These are phyloP conservation scores for Marvania coccoides DNA, from an alignment of 139 green algal species.

Conservation along the genomic window DNA sequence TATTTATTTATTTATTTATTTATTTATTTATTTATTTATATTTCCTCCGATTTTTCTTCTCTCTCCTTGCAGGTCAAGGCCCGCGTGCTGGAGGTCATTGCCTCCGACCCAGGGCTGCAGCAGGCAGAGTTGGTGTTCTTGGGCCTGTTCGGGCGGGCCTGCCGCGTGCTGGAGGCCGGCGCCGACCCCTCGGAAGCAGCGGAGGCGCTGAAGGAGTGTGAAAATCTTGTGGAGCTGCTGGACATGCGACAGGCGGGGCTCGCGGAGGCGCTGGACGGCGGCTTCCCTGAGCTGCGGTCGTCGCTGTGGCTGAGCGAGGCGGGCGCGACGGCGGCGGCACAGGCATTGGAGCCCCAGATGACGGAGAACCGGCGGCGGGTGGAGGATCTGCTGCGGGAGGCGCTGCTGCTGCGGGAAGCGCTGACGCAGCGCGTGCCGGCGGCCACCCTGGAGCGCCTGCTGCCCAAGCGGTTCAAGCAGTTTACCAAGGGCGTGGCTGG, in stretches of 20 bases:
- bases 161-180: slow-evolving; percentile 49
- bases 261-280: slow-evolving; percentile 22
- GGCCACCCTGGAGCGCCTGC: slow-evolving; percentile 62
- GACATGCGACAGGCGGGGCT: slow-evolving; percentile 37
- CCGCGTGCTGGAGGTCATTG: slow-evolving; percentile 72
- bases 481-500: slow-evolving; percentile 63
- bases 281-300: slow-evolving; percentile 61
- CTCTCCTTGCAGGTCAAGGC: too few species aligned
- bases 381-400: slow-evolving; percentile 70
- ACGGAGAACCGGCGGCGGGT: slow-evolving; percentile 73
- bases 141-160: slow-evolving; percentile 75
- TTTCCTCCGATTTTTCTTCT: too few species aligned
- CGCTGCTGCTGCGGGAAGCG: slow-evolving; percentile 33
- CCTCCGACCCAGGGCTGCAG: slow-evolving; percentile 71
- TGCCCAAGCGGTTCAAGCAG: slow-evolving; percentile 85
- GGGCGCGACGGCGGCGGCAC: slow-evolving; percentile 53
- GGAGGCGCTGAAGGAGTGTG: slow-evolving; percentile 38
- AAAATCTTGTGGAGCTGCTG: slow-evolving; percentile 61
- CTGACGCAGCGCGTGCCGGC: slow-evolving; percentile 17
- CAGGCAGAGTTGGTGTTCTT: slow-evolving; percentile 80
- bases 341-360: slow-evolving; percentile 71
- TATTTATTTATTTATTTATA: too few species aligned
- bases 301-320: slow-evolving; percentile 64
- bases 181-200: slow-evolving; percentile 38
- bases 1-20: too few species aligned